Base-by-base conservation (phyloP, 1,284 basidiomycete species). In the Waitea zeae region DNA sequence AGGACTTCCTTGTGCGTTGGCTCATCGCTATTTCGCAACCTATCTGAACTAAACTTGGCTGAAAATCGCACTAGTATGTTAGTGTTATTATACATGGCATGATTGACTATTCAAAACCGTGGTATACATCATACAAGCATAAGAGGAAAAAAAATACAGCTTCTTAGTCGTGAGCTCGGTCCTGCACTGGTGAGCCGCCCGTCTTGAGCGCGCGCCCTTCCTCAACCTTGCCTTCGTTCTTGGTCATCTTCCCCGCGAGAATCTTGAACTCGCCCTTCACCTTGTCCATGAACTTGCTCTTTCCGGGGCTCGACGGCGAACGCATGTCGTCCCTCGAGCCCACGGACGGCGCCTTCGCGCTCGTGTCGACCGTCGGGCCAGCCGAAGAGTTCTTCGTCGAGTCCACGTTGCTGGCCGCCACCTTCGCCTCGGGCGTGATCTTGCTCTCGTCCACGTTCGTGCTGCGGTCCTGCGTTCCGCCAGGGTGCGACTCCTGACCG, bases 181-280 rank as follows among this genome's bases (percentile, higher is more conserved):
- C n/a, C n/a, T n/a, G n/a, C n/a, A n/a, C n/a, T n/a, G 22, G 22
- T 7, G 22, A 7, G 22, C 22, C 22, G 22, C 29, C 29, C 9
- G 29, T 17, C 29, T 30, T 30, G 11, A 30, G 15, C 9, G 6
- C 9, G 6, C 15, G 9, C 9, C 31, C 31, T 14, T 33, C 31
- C 31, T 33, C 31, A 19, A 33, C 31, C 31, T 33, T 33, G 7
- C 14, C 31, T 9, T 12, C 7, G 5, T 33, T 33, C 12, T 15
- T 6, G 15, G 12, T 14, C 5, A 33, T 15, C 31, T 33, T 33
- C 7, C 31, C 31, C 15, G 20, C 14, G 9, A 33, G 15, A 12
- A 33, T 33, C 31, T 33, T 33, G 12, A 22, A 7, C 31, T 33
- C 31, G 17, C 31, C 31, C 20, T 33, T 33, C 9, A 33, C 19